Evolutionary conservation across 1,284 basidiomycete species (phyloP).

Genomic region (Leccinum solheimii): DNA sequence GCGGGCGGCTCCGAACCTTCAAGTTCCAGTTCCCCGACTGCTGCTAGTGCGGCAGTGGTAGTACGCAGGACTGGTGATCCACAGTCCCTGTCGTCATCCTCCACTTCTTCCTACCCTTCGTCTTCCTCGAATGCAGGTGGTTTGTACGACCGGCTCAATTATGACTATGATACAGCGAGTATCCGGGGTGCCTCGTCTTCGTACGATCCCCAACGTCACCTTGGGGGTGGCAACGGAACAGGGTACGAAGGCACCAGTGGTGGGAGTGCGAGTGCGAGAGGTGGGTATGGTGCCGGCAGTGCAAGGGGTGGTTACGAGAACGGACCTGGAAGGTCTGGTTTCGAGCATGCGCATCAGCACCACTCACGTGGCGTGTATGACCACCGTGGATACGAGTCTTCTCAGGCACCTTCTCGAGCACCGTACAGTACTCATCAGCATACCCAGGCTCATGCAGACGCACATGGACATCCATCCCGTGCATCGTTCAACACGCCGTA

Average conservation of each 20-base stretch:
- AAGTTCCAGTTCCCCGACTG: constrained; percentile 12
- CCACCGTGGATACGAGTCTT: constrained; percentile 24
- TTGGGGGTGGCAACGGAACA: constrained; percentile 9
- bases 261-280: constrained; percentile 19
- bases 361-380: constrained; percentile 27
- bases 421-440: constrained; percentile 23
- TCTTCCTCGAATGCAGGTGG: constrained; percentile 19
- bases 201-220: constrained; percentile 29
- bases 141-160: constrained; percentile 25
- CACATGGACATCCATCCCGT: constrained; percentile 25
- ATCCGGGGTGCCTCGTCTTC: constrained; percentile 18
- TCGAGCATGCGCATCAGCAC: constrained; percentile 31
- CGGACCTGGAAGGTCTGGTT: constrained; percentile 20
- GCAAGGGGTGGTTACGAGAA: constrained; percentile 27
- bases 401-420: constrained; percentile 24
- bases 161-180: constrained; percentile 25
- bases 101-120: constrained; percentile 14
- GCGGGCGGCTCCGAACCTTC: constrained; percentile 25
- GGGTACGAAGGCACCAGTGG: constrained; percentile 20
- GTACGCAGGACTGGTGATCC: constrained; percentile 18
- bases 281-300: constrained; percentile 22
- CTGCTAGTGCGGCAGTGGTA: background rate
- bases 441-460: constrained; percentile 24
- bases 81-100: constrained; percentile 25
- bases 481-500: constrained; percentile 27